Base-by-base conservation (phyloP, 345 rosid species). In the Populus nigra region DNA sequence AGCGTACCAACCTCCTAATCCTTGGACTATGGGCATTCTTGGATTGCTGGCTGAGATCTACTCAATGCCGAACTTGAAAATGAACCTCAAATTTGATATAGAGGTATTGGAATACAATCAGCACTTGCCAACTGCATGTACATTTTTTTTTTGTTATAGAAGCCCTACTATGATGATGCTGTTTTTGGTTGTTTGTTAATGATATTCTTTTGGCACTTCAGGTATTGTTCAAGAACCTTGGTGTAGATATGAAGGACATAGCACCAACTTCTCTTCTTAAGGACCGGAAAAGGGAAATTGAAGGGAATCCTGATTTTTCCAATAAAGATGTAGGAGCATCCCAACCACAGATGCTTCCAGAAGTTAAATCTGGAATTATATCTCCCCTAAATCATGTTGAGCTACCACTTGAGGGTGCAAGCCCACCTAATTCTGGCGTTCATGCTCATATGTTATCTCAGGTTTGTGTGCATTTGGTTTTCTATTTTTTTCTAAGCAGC, bases 1-100 rank as follows among this genome's bases (percentile, higher is more conserved):
- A 75, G 99, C 99, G 12, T 96, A 96, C 86, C 94, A 86, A 76
- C 99, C 99, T 68, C 99, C 99, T 53, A 96, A 96, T 85, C 99
- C 99, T 17, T 96, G 99, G 99, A 96, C 99, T 18, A 93, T 93
- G 96, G 98, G 92, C 38, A 96, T 96, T 80, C 98, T 96, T 72
- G 93, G 98, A 73, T 85, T 96, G 76, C 91, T 96, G 35, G 88
- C 91, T 68, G 99, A 96, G 89, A 96, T 95, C 73, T 96, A 96
- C 79, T 88, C 93, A 74, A 91, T 96, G 97, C 99, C 96, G 23
- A 96, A 96, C 84, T 87, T 96, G 78, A 96, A 96, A 88, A 96
- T 96, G 99, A 96, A 96, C 80, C 91, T 96, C 50, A 96, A 93
- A 84, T 96, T 96, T 90, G 99, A 96, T 77, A 93, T 96, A 81